phyloP scores from a whole-genome alignment of 176 grass and related monocot genomes.

The Aegilops longissima region DNA sequence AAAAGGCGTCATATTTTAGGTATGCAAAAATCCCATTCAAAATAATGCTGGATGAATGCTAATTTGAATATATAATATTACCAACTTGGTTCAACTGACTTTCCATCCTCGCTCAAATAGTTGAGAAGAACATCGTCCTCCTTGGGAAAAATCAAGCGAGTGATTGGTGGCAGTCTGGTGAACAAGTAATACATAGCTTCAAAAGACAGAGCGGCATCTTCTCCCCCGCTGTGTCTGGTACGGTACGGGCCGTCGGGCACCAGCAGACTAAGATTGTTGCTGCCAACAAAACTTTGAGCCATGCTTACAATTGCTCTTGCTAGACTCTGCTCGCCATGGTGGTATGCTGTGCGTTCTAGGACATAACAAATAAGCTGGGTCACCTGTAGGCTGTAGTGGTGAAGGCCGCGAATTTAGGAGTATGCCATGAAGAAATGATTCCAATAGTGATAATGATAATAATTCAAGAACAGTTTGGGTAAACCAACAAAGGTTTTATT shows the following conservation, averaged over 20 bases:
- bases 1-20: neutral
- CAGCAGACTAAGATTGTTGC: conserved; percentile 84
- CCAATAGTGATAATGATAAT: no score
- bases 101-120: conserved; percentile 80
- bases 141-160: conserved; percentile 73
- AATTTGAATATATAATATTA: conserved; percentile 31
- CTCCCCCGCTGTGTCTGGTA: conserved; percentile 71
- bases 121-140: conserved; percentile 83
- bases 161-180: conserved; percentile 53
- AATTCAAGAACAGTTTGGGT: neutral
- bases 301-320: conserved; percentile 78
- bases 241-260: conserved; percentile 58
- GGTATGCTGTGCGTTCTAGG: conserved; percentile 80
- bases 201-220: conserved; percentile 56
- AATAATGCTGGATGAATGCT: neutral
- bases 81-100: conserved; percentile 78
- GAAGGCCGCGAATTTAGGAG: no score
- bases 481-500: no score
- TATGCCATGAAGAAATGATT: no score
- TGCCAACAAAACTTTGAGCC: conserved; percentile 91
- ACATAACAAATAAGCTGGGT: conserved; percentile 43
- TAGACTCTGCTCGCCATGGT: conserved; percentile 78
- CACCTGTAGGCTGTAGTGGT: conserved; percentile 42
- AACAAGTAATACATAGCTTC: conserved; percentile 41
- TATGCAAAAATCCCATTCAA: neutral